A percentile compares a stretch with the other conserved stretches of the same genome.
These are phyloP conservation scores for Helotiales sp. DNA, from an alignment of 2,329 filamentous ascomycete genomes.

Conservation along the genomic window DNA sequence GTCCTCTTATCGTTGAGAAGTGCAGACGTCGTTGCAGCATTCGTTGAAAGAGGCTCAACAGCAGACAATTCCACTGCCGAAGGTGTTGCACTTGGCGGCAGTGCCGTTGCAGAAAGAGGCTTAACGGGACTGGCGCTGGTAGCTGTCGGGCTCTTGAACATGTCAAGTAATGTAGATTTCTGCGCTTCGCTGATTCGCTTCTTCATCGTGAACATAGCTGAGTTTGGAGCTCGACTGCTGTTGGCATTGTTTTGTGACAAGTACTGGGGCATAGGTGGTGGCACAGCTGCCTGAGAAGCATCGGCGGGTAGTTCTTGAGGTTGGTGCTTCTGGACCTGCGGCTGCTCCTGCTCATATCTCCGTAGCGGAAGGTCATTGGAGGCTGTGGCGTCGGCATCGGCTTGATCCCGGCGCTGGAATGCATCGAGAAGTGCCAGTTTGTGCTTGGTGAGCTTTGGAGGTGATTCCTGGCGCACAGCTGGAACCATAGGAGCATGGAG, in stretches of 20 bases:
- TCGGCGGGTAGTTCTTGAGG: slow-evolving; percentile 34
- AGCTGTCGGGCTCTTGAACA: slow-evolving; percentile 33
- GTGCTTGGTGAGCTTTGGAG: slow-evolving; percentile 41
- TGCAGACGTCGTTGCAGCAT: slow-evolving; percentile 19
- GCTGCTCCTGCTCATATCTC: slow-evolving; percentile 15
- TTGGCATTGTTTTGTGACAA: slow-evolving; percentile 6
- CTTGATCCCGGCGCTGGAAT: slow-evolving; percentile 39
- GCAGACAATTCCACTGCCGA: slow-evolving; percentile 36
- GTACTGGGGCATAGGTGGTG: slow-evolving; percentile 4
- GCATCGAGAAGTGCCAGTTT: slow-evolving; percentile 47
- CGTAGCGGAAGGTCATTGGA: slow-evolving; percentile 21
- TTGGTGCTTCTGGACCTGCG: slow-evolving; percentile 3
- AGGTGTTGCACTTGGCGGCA: slow-evolving; percentile 28
- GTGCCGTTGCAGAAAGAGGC: slow-evolving; percentile 20
- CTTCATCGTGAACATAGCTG: slow-evolving; percentile 18
- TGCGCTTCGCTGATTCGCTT: slow-evolving; percentile 30
- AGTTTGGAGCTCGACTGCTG: slow-evolving; percentile 11
- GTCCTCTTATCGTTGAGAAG: slow-evolving; percentile 25
- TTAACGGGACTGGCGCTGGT: slow-evolving; percentile 17
- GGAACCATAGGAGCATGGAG: slow-evolving; percentile 31
- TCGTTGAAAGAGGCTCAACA: slow-evolving; percentile 29
- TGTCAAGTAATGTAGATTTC: slow-evolving; percentile 30
- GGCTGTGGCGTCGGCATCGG: slow-evolving; percentile 6
- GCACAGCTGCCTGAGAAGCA: slow-evolving; percentile 11
- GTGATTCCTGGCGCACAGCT: slow-evolving; percentile 22